A percentile compares a stretch with the other conserved stretches of the same genome.
Conservation (phyloP, 108 stramenopile genomes). For the Aurantiochytrium sp. region DNA sequence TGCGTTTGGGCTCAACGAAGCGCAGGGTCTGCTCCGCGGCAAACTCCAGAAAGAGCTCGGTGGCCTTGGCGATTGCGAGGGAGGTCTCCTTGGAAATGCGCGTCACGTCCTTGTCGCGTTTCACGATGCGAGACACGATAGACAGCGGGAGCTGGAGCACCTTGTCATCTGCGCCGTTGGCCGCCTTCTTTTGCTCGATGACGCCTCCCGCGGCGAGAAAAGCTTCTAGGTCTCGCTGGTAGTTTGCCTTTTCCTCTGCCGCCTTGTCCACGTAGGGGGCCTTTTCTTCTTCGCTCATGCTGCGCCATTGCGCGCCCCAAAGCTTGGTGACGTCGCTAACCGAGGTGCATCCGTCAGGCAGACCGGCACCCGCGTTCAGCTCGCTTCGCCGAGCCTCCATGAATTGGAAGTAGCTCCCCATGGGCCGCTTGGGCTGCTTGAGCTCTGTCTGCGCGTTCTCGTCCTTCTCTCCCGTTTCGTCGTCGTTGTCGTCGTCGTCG, state of each 20-base stretch:
- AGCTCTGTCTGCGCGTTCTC: not conserved
- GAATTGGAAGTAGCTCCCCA: not conserved
- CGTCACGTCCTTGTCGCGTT: not conserved
- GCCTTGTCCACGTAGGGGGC: not conserved
- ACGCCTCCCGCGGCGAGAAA: not conserved
- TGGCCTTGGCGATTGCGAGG: not conserved
- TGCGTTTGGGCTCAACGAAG: not conserved
- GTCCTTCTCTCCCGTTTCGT: not conserved
- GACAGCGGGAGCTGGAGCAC: not conserved
- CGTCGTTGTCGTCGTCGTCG: not conserved
- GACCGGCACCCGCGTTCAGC: not conserved
- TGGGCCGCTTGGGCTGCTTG: not conserved
- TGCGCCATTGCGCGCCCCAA: not conserved
- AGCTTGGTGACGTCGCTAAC: not conserved
- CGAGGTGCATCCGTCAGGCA: not conserved
- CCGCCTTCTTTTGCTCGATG: not conserved
- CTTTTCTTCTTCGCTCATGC: not conserved
- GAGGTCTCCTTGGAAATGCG: not conserved
- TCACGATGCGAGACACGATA: not conserved
- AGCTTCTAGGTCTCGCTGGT: not conserved
- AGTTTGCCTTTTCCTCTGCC: not conserved
- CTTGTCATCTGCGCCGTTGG: not conserved
- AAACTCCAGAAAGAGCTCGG: slow-evolving; percentile 12
- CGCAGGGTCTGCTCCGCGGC: not conserved
- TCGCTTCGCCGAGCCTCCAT: not conserved